Base-by-base conservation (phyloP, 2,329 filamentous ascomycete species). In the Diaporthe sp. region DNA sequence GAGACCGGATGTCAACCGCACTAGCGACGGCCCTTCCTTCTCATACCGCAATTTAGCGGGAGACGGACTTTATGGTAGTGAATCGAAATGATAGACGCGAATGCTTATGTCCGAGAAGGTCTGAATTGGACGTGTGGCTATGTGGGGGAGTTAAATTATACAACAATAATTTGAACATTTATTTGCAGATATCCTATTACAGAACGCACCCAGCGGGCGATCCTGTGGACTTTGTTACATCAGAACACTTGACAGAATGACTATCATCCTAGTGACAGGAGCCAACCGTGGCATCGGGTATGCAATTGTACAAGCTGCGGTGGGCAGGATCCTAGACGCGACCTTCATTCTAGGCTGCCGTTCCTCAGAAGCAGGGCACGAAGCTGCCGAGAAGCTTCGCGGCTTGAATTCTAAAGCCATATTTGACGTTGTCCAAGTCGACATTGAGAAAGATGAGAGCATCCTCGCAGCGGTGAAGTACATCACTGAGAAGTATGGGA, bases 221-320 rank as follows among this genome's bases (percentile, higher is more conserved):
- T 12, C 1, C 12, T 40, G n/a, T 68, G 12, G 3, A 52, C 4
- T 8, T 68, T 7, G 17, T 38, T n/a, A 19, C 47, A 45, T 57
- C 8, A 12, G 19, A 2, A 58, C 13, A 55, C 30, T 42, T 45
- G 28, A 19, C 28, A 67, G 40, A 33, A 75, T 69, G 68, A 72
- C 67, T 42, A 72, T 61, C 7, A 75, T 75, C 13, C 50, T 83
- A 52, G 80, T 83, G 71, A 85, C 83, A 6, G 82, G 83, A 25
- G 79, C 79, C 22, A 83, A 81, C 74, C 78, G 80, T 61, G 82
- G 82, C 10, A 80, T 84, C 17, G 83, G 82, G 1, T 79, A 81
- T 61, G 80, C 78, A 52, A 81, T 83, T 25, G 76, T 81, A 38
- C 76, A 81, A 76, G 75, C 83, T 25, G 77, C 82, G 7, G 79